Base-by-base conservation (phyloP, 306 rosid genomes). In the Prunus campanulata region DNA sequence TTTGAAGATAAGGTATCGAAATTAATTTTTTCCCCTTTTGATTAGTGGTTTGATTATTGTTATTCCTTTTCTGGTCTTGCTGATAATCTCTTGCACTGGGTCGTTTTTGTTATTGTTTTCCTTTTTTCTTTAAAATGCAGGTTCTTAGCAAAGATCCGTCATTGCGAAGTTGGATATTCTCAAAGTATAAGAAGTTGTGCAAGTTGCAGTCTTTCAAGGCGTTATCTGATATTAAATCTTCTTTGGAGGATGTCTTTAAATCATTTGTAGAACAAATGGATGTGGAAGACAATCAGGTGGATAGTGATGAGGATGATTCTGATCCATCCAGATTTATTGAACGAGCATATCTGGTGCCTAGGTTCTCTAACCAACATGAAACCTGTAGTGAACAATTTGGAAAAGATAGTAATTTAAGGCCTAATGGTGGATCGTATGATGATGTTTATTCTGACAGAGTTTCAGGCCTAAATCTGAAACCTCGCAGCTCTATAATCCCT, bases 221-320 rank as follows among this genome's bases (percentile, higher is more conserved):
- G 50, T 80, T 85, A 62, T 67, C 30, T 56, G 91, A 93, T 60
- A 77, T 87, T 52, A 76, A 61, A 74, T 83, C 89, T 35, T 70
- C 74, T 57, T 67, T 94, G 72, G 83, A 86, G 74, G 88, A 79
- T 78, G 78, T 87, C 70, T 79, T 89, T 75, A 83, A 74, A 80
- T 83, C 84, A 79, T 80, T 86, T 75, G 55, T 72, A 16, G 82
- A 85, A 70, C 74, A 76, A 83, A 79, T 80, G 66, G 82, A 81
- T 49, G 42, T 74, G 29, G 91, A 77, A 61, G 91, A 80, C 67
- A 77, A 72, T 84, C 90, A 76, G 66, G 76, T 57, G 30, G 88
- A 86, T n/a, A 89, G 87, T 68, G 97, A 88, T 80, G 97, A 79
- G 70, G 91, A 89, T 75, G 82, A 73, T 72, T 82, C 88, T 60